Percentiles rank a stretch among this genome's conserved stretches.
Conservation (phyloP, 129 eudicot genomes). For the Ambrosia trifida region DNA sequence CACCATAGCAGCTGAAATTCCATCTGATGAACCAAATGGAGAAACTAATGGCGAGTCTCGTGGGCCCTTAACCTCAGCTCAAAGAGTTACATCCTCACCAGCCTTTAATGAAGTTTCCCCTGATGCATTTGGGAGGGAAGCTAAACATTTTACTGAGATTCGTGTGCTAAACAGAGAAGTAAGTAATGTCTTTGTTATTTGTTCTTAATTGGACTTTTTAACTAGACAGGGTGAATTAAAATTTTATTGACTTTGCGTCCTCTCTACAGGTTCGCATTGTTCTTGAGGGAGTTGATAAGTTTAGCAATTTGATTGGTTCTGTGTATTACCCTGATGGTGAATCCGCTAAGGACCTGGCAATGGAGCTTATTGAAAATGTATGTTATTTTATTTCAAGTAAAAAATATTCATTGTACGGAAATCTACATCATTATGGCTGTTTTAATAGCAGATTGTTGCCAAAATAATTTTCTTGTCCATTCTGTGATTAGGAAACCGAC, state of each 20-base stretch:
- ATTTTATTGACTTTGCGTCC: not conserved
- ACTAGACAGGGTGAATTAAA: not conserved
- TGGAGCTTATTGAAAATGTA: slow-evolving; percentile 90
- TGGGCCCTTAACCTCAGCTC: slow-evolving; percentile 82
- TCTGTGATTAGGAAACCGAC: not conserved
- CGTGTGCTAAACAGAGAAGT: slow-evolving; percentile 95
- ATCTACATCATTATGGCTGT: slow-evolving; percentile 13
- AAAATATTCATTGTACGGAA: not conserved
- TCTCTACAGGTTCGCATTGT: slow-evolving; percentile 78
- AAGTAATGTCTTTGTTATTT: slow-evolving; percentile 28
- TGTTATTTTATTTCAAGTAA: slow-evolving; percentile 11
- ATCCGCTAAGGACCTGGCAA: slow-evolving; percentile 75
- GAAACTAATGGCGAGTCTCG: slow-evolving; percentile 55
- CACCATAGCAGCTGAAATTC: slow-evolving; percentile 41
- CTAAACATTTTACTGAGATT: slow-evolving; percentile 89
- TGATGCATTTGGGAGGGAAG: slow-evolving; percentile 90
- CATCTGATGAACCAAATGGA: slow-evolving; percentile 61
- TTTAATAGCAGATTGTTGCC: slow-evolving; percentile 8
- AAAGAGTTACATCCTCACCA: slow-evolving; percentile 71
- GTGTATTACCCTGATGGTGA: slow-evolving; percentile 83
- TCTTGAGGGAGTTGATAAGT: slow-evolving; percentile 87
- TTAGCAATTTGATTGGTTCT: slow-evolving; percentile 78
- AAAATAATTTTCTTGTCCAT: not conserved
- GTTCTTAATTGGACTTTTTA: not conserved
- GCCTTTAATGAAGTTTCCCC: slow-evolving; percentile 66